A percentile compares a stretch with the other conserved stretches of the same genome.
These are phyloP conservation scores for Volvox reticuliferus DNA, from an alignment of 139 green algal genomes.

Conservation along the genomic window DNA sequence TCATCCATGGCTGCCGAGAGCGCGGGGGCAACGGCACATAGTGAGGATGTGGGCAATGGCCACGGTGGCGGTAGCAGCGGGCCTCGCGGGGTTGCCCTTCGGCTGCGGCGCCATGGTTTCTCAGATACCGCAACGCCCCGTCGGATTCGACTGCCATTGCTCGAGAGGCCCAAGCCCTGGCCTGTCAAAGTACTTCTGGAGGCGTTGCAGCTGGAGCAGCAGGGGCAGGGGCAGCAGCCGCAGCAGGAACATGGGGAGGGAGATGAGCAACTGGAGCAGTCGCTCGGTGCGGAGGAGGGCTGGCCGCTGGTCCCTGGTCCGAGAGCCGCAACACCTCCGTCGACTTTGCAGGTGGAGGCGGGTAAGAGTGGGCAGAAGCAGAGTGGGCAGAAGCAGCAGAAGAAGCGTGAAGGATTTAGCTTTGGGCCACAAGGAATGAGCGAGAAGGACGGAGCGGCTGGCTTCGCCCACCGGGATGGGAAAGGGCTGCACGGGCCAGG, in stretches of 20 bases:
- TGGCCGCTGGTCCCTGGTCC: too few species aligned
- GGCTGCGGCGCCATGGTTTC: neutral
- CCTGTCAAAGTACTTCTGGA: slow-evolving; percentile 1
- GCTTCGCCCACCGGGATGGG: too few species aligned
- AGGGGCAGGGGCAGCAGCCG: neutral
- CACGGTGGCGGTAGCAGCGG: neutral
- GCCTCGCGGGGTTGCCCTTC: neutral
- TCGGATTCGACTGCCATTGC: neutral
- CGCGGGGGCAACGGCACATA: too few species aligned
- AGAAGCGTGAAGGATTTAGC: too few species aligned
- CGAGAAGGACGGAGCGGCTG: too few species aligned
- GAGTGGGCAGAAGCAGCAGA: neutral
- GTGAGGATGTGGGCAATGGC: neutral
- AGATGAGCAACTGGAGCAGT: neutral
- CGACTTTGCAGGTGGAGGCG: too few species aligned
- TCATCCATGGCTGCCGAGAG: neutral
- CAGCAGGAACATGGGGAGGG: neutral
- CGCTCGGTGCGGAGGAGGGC: too few species aligned
- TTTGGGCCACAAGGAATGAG: too few species aligned
- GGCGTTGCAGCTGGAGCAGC: neutral
- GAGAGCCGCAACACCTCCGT: too few species aligned
- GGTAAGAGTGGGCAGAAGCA: too few species aligned
- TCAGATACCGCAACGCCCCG: neutral
- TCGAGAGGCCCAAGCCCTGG: slow-evolving; percentile 21
- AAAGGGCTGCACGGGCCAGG: too few species aligned